Evolutionary conservation across 2,329 filamentous ascomycete genomes (phyloP).

Genomic region (Metarhizium brunneum): DNA sequence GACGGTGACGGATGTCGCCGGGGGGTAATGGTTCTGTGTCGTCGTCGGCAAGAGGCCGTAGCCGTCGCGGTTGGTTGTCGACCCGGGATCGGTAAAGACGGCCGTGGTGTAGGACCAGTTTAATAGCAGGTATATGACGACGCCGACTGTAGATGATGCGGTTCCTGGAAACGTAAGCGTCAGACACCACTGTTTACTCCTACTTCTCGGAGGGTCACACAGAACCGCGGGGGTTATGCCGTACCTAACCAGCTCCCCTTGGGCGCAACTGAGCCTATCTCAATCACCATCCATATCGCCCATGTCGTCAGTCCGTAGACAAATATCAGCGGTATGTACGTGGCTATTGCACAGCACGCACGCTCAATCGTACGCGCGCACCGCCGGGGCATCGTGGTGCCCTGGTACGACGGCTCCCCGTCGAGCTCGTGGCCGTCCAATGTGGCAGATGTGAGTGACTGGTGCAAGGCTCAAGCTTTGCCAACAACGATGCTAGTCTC

Average conservation of each 20-base stretch:
- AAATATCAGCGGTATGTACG: slow-evolving; percentile 80
- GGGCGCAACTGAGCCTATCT: slow-evolving; percentile 52
- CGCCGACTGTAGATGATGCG: slow-evolving; percentile 50
- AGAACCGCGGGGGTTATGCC: background rate
- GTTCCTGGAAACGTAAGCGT: slow-evolving; percentile 30
- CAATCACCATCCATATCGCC: slow-evolving; percentile 81
- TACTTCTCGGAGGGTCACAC: background rate
- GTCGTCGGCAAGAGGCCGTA: slow-evolving; percentile 75
- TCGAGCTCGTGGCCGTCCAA: slow-evolving; percentile 10
- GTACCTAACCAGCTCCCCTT: slow-evolving; percentile 49
- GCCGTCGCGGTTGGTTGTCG: slow-evolving; percentile 52
- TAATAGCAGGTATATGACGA: slow-evolving; percentile 66
- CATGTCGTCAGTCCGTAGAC: slow-evolving; percentile 87
- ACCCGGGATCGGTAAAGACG: slow-evolving; percentile 85
- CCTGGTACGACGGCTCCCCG: slow-evolving; percentile 7
- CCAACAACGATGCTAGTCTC: background rate
- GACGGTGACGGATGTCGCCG: slow-evolving; percentile 73
- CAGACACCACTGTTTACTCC: background rate
- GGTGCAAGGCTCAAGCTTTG: background rate
- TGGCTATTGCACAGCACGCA: slow-evolving; percentile 68
- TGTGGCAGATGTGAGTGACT: background rate
- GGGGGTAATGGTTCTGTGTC: slow-evolving; percentile 41
- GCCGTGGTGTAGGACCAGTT: slow-evolving; percentile 88
- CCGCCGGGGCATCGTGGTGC: slow-evolving; percentile 40
- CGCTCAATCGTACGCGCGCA: slow-evolving; percentile 68